phyloP scores from a whole-genome alignment of 2,329 filamentous ascomycete genomes.

The Nemania sp. region DNA sequence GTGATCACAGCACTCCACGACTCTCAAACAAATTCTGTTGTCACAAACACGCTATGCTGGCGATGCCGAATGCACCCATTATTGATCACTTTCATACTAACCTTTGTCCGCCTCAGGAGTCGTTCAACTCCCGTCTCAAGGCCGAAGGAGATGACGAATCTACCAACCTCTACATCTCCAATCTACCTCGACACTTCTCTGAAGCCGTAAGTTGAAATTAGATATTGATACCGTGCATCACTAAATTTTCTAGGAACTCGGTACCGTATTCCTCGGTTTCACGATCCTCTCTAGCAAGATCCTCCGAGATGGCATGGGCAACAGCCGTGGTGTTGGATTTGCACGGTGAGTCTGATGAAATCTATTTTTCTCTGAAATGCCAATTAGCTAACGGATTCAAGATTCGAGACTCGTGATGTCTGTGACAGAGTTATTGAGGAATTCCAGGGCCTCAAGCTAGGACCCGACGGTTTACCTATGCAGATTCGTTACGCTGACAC shows the following conservation, averaged over 20 bases:
- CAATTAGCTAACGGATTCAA: conserved; percentile 56
- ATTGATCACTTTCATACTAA: conserved; percentile 37
- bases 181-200: conserved; percentile 90
- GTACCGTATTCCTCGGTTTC: conserved; percentile 81
- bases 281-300: conserved; percentile 95
- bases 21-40: conserved; percentile 25
- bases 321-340: conserved; percentile 96
- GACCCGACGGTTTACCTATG: conserved; percentile 83
- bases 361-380: conserved; percentile 17
- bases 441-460: conserved; percentile 83
- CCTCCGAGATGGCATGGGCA: conserved; percentile 88
- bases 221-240: conserved; percentile 13
- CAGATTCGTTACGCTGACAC: conserved; percentile 98
- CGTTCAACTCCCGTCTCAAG: conserved; percentile 97
- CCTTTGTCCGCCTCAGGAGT: conserved; percentile 72
- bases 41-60: conserved; percentile 42
- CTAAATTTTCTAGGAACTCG: conserved; percentile 69
- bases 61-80: conserved; percentile 29
- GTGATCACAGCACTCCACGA: conserved; percentile 26
- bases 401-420: conserved; percentile 88
- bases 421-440: conserved; percentile 90
- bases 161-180: conserved; percentile 98
- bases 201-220: conserved; percentile 75
- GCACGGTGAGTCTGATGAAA: conserved; percentile 76
- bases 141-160: conserved; percentile 90